Evolutionary conservation across 169 alveolate species (phyloP).

Genomic region (Fabrea salina): DNA sequence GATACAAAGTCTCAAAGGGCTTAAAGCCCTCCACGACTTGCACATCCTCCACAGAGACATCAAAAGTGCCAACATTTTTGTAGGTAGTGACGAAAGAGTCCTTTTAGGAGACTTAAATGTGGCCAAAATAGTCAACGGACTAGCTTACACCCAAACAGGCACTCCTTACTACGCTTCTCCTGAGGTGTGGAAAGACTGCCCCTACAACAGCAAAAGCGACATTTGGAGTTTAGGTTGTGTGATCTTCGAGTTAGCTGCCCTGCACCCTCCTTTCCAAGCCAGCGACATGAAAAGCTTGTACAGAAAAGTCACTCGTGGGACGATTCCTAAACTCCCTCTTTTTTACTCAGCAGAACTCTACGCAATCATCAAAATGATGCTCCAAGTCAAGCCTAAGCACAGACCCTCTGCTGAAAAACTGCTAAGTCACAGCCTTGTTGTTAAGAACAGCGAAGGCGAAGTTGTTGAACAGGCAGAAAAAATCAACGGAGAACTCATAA

Average conservation of each 20-base stretch:
- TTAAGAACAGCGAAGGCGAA: neutral
- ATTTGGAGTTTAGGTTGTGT: constrained; percentile 93
- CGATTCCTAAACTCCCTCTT: constrained; percentile 60
- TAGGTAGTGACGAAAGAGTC: constrained; percentile 76
- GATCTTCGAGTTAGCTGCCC: constrained; percentile 88
- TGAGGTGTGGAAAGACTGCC: constrained; percentile 87
- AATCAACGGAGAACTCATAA: neutral
- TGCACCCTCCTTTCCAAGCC: constrained; percentile 93
- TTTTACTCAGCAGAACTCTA: constrained; percentile 66
- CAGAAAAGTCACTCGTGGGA: constrained; percentile 62
- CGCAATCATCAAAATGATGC: constrained; percentile 55
- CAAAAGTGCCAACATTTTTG: constrained; percentile 79
- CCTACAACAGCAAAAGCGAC: constrained; percentile 92
- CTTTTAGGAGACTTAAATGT: constrained; percentile 94
- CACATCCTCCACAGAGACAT: constrained; percentile 82
- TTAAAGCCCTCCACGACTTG: constrained; percentile 72
- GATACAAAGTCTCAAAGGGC: constrained; percentile 58
- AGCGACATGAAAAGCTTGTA: constrained; percentile 67
- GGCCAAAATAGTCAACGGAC: constrained; percentile 87
- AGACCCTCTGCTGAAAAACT: constrained; percentile 73
- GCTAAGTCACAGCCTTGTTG: neutral
- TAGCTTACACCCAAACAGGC: constrained; percentile 92
- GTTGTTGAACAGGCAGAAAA: neutral
- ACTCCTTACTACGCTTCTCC: constrained; percentile 97
- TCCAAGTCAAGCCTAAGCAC: constrained; percentile 57